Percentiles rank a stretch among this genome's conserved stretches.
These are phyloP conservation scores for Friedmanniomyces simplex DNA, from an alignment of 495 filamentous ascomycete genomes.

Conservation along the genomic window DNA sequence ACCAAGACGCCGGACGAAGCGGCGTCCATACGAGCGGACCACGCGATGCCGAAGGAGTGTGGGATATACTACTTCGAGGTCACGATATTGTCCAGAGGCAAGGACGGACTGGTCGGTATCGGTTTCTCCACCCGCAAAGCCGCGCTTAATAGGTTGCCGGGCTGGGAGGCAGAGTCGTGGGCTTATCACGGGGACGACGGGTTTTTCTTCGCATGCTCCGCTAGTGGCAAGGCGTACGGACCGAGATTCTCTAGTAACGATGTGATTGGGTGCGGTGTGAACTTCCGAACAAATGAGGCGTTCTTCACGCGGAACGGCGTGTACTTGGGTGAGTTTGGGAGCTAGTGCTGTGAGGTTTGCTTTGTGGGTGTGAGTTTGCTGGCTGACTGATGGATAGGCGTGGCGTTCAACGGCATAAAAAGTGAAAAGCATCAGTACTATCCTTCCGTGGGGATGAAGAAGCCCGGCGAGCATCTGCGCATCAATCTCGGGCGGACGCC, in stretches of 20 bases:
- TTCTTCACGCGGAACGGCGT: conserved; percentile 95
- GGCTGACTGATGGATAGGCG: conserved; percentile 40
- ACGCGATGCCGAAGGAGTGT: conserved; percentile 82
- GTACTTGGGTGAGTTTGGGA: conserved; percentile 51
- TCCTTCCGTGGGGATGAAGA: conserved; percentile 92
- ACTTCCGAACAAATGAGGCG: conserved; percentile 75
- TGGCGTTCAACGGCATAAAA: conserved; percentile 70
- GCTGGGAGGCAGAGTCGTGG: conserved; percentile 95
- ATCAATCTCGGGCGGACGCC: conserved; percentile 87
- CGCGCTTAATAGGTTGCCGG: conserved; percentile 69
- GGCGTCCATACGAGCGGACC: conserved; percentile 71
- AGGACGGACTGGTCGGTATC: conserved; percentile 81
- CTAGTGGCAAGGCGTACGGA: conserved; percentile 66
- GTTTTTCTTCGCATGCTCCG: conserved; percentile 65
- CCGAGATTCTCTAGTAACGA: conserved; percentile 64
- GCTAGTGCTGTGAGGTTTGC: neutral
- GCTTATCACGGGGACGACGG: conserved; percentile 97
- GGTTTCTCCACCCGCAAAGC: conserved; percentile 73
- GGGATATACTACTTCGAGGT: conserved; percentile 97
- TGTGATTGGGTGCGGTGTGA: conserved; percentile 84
- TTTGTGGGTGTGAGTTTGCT: neutral
- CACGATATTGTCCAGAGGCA: conserved; percentile 69
- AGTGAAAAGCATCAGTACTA: conserved; percentile 50
- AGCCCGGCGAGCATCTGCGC: conserved; percentile 65
- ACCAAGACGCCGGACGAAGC: conserved; percentile 65